These are phyloP conservation scores for Eragrostis tef DNA, from an alignment of 202 grass and related monocot species.

Conservation along the genomic window DNA sequence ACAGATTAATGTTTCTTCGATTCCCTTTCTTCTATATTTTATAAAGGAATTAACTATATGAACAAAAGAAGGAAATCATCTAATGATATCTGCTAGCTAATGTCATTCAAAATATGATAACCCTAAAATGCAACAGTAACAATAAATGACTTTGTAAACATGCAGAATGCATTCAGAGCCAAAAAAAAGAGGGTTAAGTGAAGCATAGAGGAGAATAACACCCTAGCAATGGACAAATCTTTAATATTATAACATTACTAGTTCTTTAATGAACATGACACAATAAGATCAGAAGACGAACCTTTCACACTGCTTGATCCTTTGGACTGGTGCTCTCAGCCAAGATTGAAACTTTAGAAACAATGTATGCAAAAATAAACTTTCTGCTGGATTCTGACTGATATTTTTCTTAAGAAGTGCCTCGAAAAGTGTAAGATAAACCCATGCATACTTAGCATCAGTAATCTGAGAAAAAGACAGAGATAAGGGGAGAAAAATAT, in stretches of 20 bases:
- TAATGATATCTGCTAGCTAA: background rate
- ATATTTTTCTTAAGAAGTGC: slow-evolving; percentile 61
- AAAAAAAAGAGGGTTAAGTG: background rate
- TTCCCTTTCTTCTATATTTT: slow-evolving; percentile 8
- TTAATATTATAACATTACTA: background rate
- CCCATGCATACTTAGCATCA: slow-evolving; percentile 75
- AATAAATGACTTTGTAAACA: background rate
- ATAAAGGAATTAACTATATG: background rate
- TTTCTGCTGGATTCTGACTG: slow-evolving; percentile 56
- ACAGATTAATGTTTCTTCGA: slow-evolving; percentile 8
- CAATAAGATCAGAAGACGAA: slow-evolving; percentile 28
- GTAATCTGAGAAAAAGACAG: slow-evolving; percentile 53
- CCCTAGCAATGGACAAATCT: background rate
- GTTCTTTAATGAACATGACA: slow-evolving; percentile 4
- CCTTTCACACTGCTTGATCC: slow-evolving; percentile 67
- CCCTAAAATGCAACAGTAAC: background rate
- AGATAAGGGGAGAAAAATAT: background rate
- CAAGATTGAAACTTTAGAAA: slow-evolving; percentile 71
- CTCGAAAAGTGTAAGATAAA: slow-evolving; percentile 55
- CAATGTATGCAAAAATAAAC: slow-evolving; percentile 54
- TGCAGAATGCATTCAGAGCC: background rate
- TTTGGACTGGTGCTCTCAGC: slow-evolving; percentile 56
- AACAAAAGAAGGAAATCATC: background rate
- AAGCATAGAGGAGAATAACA: slow-evolving; percentile 10
- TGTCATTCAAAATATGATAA: too few relatives aligned